A percentile compares a stretch with the other conserved stretches of the same genome.
Conservation (phyloP, 768 basidiomycete species). For the Panus rudis region DNA sequence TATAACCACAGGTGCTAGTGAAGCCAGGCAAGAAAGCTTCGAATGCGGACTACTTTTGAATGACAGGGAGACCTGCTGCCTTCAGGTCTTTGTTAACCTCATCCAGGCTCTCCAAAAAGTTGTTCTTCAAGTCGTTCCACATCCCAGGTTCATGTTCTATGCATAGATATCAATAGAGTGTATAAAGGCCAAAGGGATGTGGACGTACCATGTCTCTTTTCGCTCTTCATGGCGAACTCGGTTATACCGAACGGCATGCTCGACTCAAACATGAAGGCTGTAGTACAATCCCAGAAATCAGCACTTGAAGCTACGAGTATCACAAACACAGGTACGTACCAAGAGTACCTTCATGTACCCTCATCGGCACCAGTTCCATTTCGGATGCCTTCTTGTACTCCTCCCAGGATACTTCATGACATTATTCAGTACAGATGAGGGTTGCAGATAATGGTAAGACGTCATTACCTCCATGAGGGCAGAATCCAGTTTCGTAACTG, state of each 20-base stretch:
- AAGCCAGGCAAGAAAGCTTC: no score
- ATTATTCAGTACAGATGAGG: not conserved
- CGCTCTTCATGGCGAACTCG: constrained; percentile 56
- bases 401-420: constrained; percentile 44
- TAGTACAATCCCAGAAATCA: not conserved
- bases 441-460: not conserved
- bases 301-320: not conserved
- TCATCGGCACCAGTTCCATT: constrained; percentile 41
- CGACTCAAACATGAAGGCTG: constrained; percentile 61
- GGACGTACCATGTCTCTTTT: constrained; percentile 48
- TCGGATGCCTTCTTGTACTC: constrained; percentile 54
- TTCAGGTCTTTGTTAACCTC: constrained; percentile 37
- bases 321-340: constrained; percentile 26
- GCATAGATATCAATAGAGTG: not conserved
- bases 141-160: constrained; percentile 57
- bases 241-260: constrained; percentile 58
- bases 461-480: constrained; percentile 51
- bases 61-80: constrained; percentile 18
- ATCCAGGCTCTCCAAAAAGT: constrained; percentile 52
- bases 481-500: constrained; percentile 59
- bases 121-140: constrained; percentile 55
- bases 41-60: no score
- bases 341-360: constrained; percentile 46
- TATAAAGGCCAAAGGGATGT: not conserved
- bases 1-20: no score